Evolutionary conservation across 176 grass and related monocot species (phyloP), one percentile per base, ranked within the genome.

Genomic region (Tillandsia leiboldiana): DNA sequence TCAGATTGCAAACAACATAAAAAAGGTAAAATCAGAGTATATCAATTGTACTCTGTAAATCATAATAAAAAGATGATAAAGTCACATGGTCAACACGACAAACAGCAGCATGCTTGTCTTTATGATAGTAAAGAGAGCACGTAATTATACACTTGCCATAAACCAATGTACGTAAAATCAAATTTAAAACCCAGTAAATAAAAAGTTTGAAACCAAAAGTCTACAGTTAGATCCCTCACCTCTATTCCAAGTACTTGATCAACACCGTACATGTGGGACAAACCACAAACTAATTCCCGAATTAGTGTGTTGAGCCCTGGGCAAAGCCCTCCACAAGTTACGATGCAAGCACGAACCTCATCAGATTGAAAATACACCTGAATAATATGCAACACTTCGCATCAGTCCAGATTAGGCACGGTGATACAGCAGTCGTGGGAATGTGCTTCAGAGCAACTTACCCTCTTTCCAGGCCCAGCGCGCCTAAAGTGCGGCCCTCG

Each of bases 281-380:
- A 82, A 17, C 94, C 87, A 79, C 94, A 99, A 53, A 99, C 94
- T 24, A 99, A 51, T 82, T 99, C 94, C 77, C 94, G 89, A 50
- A 99, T 99, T 53, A 99, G 89, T 63, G 89, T 93, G 84, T 93
- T 99, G 59, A 99, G 86, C 59, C 94, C 89, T 75, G 89, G 94
- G 77, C 94, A 99, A 78, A 99, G 94, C 17, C 94, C 94, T 70
- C 94, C 94, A 76, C 94, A 99, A 8, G 94, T 99, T 51, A 99
- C 89, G 85, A 99, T 99, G 80, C 89, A 99, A 18, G 94, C 82
- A 81, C 81, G 70, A 29, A 90, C 87, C 22, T 99, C 87, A 79
- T 92, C 89, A 50, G 89, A 65, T 11, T 99, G 86, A 4, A 93
- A 99, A 65, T 99, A 93, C 33, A 99, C 83, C 94, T 99, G 71